These are phyloP conservation scores for Penicillium soppii DNA, from an alignment of 495 filamentous ascomycete species.

Conservation along the genomic window DNA sequence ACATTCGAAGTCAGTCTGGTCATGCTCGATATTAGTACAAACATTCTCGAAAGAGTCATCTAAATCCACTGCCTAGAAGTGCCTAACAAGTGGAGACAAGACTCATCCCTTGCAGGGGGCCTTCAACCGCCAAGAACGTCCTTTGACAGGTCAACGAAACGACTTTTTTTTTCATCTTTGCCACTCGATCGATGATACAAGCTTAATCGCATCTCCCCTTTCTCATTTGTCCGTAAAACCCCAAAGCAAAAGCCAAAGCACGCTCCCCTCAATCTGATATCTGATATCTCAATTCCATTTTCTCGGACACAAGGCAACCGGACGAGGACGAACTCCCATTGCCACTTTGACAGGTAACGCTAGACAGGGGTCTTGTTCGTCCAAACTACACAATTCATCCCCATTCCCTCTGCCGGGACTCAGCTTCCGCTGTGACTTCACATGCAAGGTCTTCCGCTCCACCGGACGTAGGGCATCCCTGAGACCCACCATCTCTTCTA, in stretches of 20 bases:
- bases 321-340: neutral
- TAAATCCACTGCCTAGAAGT: too few relatives aligned
- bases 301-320: neutral
- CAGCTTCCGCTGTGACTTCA: neutral
- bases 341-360: constrained; percentile 3
- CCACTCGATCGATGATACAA: neutral
- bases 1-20: too few relatives aligned
- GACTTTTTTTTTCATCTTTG: too few relatives aligned
- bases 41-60: too few relatives aligned
- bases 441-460: constrained; percentile 16
- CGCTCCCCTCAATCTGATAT: neutral
- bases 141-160: too few relatives aligned
- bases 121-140: neutral
- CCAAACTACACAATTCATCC: neutral
- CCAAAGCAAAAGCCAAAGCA: neutral
- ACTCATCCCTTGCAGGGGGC: too few relatives aligned
- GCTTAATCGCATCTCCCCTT: neutral
- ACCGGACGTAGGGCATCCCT: constrained; percentile 8
- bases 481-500: constrained; percentile 1
- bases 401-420: neutral
- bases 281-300: neutral
- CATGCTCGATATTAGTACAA: too few relatives aligned
- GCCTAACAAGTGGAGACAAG: too few relatives aligned
- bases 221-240: neutral
- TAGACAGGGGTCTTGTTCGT: constrained; percentile 6